Base-by-base conservation (phyloP, 352 stramenopile genomes). In the Pythium vanterpoolii region DNA sequence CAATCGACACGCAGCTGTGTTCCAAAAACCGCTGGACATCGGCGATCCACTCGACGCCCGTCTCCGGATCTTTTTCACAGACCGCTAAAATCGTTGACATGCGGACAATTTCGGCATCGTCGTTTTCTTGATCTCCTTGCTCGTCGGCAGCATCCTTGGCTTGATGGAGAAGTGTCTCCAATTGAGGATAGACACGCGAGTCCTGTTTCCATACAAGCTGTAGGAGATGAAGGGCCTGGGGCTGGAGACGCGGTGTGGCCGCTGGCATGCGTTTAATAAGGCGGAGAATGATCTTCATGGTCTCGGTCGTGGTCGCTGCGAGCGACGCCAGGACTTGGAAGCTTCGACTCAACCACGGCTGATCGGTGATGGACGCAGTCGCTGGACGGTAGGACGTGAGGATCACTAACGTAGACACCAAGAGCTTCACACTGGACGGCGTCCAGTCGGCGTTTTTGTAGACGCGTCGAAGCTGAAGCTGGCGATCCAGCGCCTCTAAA, bases 261-360 rank as follows among this genome's bases (percentile, higher is more conserved):
- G 46, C 42, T 28, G 72, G 71, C 77, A 90, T 79, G 39, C 68
- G 73, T 47, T 90, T 82, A 53, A 93, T 73, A 5, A 89, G 64
- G 39, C 79, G 76, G 53, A 93, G 74, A 4, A 89, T 62, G 14
- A 89, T 75, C 43, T 83, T 86, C 80, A 93, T 90, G 21, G 79
- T 89, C 9, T 90, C 83, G 14, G 74, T 86, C 38, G 76, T 84
- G 18, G 64, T 72, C 40, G 76, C 71, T 14, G 70, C 77, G 9
- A 86, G 54, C 18, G 60, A 70, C 34, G 71, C 77, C 14, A 87
- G 58, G 18, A 75, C 73, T 49, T 78, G 83, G 51, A 87, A 76
- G 5, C 61, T 71, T 40, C 66, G 72, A 9, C 47, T 66, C 47
- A 86, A 52, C 67, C 76, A 89, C 27, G 58, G 54, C 1, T 18